Evolutionary conservation across 176 grass and related monocot genomes (phyloP).

Genomic region (Aegilops sharonensis): DNA sequence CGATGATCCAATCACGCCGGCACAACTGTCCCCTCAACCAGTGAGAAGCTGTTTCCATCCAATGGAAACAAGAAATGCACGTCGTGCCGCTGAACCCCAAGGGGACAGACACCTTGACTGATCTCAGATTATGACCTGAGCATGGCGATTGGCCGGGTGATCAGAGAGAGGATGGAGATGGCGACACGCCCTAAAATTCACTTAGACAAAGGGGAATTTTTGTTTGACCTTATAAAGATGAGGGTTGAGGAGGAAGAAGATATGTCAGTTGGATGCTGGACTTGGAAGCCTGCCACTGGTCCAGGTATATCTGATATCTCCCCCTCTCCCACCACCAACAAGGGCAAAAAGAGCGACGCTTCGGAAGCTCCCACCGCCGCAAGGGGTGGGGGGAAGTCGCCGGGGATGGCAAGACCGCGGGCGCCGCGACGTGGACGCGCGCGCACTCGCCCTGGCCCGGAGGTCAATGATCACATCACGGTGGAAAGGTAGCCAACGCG

Average conservation of each 20-base stretch:
- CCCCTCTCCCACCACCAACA: neutral
- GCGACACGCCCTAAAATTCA: conserved; percentile 3
- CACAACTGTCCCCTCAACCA: neutral
- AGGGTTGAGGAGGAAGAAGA: neutral
- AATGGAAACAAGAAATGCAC: conserved; percentile 20
- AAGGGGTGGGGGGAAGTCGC: neutral
- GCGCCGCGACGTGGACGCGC: conserved; percentile 6
- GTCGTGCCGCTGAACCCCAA: neutral
- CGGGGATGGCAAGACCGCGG: conserved; percentile 19
- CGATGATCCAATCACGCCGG: neutral
- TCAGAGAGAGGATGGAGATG: neutral
- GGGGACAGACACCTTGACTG: neutral
- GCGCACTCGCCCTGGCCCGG: conserved; percentile 4
- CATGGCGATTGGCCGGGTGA: conserved; percentile 7
- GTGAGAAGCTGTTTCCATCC: neutral
- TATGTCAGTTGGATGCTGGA: conserved; percentile 34
- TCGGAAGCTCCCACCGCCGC: conserved; percentile 17
- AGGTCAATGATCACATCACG: conserved; percentile 39
- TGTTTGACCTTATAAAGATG: conserved; percentile 19
- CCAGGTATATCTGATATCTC: conserved; percentile 1
- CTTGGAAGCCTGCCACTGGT: conserved; percentile 36
- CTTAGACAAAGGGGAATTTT: neutral
- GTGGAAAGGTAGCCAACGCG: conserved; percentile 9
- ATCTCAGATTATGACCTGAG: conserved; percentile 16
- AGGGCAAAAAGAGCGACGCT: neutral